Conservation (phyloP, 2,329 filamentous ascomycete genomes). For the Exserohilum rostratum region DNA sequence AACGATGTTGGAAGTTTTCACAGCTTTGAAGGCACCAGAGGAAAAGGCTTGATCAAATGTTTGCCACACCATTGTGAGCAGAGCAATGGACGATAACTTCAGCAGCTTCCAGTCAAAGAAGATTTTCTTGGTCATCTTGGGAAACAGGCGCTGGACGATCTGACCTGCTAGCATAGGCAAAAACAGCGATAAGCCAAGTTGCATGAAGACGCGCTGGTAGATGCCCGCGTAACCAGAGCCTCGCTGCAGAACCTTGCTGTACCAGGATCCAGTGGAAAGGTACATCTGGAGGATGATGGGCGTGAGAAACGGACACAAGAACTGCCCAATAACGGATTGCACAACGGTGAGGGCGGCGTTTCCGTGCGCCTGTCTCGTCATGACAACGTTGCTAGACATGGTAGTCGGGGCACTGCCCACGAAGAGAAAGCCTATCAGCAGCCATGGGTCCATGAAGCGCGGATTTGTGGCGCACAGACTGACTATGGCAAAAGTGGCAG, state of each 20-base stretch:
- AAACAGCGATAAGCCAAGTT: constrained; percentile 70
- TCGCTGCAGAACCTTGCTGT: constrained; percentile 61
- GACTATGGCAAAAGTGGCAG: constrained; percentile 63
- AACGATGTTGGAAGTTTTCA: constrained; percentile 66
- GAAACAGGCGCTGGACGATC: constrained; percentile 61
- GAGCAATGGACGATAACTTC: constrained; percentile 53
- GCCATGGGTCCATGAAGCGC: constrained; percentile 64
- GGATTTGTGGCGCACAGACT: constrained; percentile 58
- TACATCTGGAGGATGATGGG: constrained; percentile 69
- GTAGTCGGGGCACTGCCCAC: constrained; percentile 74
- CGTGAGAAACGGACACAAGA: constrained; percentile 70
- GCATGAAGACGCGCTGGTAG: constrained; percentile 70
- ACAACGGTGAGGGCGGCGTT: constrained; percentile 60
- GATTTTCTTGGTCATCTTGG: constrained; percentile 61
- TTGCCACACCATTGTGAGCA: constrained; percentile 65
- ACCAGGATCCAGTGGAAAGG: constrained; percentile 60
- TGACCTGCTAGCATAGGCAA: constrained; percentile 69
- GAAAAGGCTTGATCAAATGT: constrained; percentile 71
- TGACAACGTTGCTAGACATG: constrained; percentile 74
- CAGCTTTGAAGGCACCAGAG: constrained; percentile 64
- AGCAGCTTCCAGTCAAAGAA: constrained; percentile 54
- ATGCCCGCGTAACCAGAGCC: constrained; percentile 63
- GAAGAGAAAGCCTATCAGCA: constrained; percentile 71
- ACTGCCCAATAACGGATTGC: constrained; percentile 73
- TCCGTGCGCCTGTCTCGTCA: constrained; percentile 72